Conservation (phyloP, 768 basidiomycete species). For the Russula vinacea region DNA sequence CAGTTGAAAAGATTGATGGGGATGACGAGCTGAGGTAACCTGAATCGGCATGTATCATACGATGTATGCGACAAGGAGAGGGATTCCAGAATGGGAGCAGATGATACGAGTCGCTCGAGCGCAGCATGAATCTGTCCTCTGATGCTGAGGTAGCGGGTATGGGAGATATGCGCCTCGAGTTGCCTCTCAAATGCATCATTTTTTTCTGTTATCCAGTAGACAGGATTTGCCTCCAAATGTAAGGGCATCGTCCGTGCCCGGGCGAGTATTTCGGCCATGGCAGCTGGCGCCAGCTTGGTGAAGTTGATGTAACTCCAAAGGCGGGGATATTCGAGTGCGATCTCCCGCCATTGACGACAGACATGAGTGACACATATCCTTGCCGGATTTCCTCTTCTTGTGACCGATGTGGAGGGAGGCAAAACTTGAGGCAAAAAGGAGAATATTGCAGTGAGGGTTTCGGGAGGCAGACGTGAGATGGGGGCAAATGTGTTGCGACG, state of each 20-base stretch:
- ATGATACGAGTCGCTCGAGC: conserved; percentile 2
- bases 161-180: conserved; percentile 14
- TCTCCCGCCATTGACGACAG: conserved; percentile 24
- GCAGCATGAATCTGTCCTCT: background rate
- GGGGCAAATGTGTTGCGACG: conserved; percentile 19
- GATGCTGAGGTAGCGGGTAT: conserved; percentile 6
- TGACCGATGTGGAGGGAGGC: background rate
- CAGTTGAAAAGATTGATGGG: background rate
- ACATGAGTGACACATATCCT: conserved; percentile 23
- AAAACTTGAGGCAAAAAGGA: too few species aligned
- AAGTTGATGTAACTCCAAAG: conserved; percentile 21
- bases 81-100: background rate
- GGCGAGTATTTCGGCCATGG: conserved; percentile 4
- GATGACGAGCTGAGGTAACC: background rate
- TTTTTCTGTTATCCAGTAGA: too few species aligned
- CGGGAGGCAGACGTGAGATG: conserved; percentile 16
- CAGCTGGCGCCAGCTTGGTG: background rate
- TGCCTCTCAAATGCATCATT: background rate
- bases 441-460: conserved; percentile 14
- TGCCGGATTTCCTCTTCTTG: background rate
- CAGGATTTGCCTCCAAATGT: conserved; percentile 3
- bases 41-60: too few species aligned
- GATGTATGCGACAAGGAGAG: background rate
- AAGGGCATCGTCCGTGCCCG: conserved; percentile 15
- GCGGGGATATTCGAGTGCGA: conserved; percentile 15